A percentile compares a stretch with the other conserved stretches of the same genome.
These are phyloP conservation scores for Hymenoscyphus scutula DNA, from an alignment of 2,329 filamentous ascomycete genomes.

Conservation along the genomic window DNA sequence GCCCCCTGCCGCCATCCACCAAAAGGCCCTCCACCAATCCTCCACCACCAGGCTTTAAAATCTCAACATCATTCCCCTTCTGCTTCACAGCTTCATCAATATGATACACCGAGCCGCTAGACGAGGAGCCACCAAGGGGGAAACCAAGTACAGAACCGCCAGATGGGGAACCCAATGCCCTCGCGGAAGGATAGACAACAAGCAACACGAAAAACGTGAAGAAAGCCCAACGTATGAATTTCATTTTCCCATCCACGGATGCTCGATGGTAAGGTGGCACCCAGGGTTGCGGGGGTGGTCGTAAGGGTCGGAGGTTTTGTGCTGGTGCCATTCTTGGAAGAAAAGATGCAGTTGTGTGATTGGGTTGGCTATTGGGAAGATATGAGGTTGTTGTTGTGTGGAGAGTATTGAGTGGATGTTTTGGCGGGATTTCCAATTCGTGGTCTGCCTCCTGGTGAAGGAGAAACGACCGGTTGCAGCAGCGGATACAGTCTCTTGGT, in stretches of 20 bases:
- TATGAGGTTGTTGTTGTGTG: too few species aligned
- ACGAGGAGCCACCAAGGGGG: too few species aligned
- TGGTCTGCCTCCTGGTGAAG: not conserved
- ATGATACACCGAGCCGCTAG: too few species aligned
- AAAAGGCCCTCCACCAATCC: not conserved
- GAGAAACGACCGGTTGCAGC: not conserved
- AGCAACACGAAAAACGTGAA: not conserved
- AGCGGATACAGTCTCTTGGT: not conserved
- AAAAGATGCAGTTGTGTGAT: not conserved
- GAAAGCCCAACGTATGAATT: not conserved
- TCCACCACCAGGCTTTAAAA: not conserved
- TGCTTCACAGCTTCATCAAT: too few species aligned
- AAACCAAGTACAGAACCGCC: not conserved
- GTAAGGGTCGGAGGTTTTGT: not conserved
- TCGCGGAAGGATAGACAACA: not conserved
- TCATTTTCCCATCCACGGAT: not conserved
- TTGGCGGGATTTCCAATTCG: not conserved
- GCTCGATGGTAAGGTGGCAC: not conserved
- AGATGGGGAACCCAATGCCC: not conserved
- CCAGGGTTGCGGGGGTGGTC: not conserved
- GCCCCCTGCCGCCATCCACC: not conserved
- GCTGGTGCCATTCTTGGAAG: not conserved
- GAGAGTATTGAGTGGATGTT: too few species aligned
- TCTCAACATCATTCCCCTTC: not conserved
- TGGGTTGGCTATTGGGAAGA: not conserved